Base-by-base conservation (phyloP, 805 yeast species). In the Barnettozyma vustinii region DNA sequence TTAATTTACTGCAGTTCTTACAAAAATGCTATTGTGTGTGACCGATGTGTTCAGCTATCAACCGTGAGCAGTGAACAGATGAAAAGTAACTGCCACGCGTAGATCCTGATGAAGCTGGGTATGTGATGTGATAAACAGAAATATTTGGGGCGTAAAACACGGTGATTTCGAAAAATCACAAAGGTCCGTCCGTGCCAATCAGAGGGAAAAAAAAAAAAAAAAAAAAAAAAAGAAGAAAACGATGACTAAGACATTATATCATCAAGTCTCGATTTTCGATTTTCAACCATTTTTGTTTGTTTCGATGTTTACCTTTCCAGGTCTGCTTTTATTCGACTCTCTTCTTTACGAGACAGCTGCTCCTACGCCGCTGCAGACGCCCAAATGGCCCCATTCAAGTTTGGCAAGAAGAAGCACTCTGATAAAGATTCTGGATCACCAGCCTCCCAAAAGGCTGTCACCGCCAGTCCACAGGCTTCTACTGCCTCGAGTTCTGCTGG, bases 351-450 rank as follows among this genome's bases (percentile, higher is more conserved):
- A 40, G 20, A 40, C 44, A 40, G 33, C 33, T 30, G 33, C 33
- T 30, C n/a, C 33, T 26, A 15, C 33, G 8, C 33, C 12, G 33
- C 16, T n/a, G 6, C 18, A 26, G 16, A 39, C 9, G 3, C 44
- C 23, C 5, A 18, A 27, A 78, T 79, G 83, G 78, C 83, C 18
- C 77, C 83, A 20, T 79, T 80, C 63, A 79, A 76, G 60, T 78
- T 80, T 60, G 79, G 80, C 16, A 75, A 71, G 58, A 77, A 74
- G 59, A 70, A 67, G 56, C 47, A 47, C 40, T 9, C 45, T n/a
- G 69, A 70, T 46, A 67, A 64, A 48, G 72, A 66, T 18, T 56
- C 46, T 5, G 42, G 42, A 6, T 52, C 50, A 13, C 37, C 51
- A 3, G 16, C 47, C 1, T 52, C 51, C 43, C 56, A 53, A 18